Evolutionary conservation across 331 rosid species (phyloP).

Genomic region (Pyrus hybrid): DNA sequence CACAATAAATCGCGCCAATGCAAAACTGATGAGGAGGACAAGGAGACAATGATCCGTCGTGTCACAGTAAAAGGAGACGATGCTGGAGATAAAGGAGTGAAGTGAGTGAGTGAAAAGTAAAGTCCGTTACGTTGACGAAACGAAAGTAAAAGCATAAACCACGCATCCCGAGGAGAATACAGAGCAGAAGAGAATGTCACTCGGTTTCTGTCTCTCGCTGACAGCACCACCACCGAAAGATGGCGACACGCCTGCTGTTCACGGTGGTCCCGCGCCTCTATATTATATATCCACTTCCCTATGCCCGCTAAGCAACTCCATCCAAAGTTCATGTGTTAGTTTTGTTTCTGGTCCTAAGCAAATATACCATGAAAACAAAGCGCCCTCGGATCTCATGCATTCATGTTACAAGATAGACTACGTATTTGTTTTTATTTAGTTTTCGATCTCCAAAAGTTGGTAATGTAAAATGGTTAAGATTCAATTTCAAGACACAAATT

Average conservation of each 20-base stretch:
- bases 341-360: no score
- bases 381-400: no score
- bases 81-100: no score
- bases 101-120: not conserved
- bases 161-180: slow-evolving; percentile 3
- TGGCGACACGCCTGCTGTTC: slow-evolving; percentile 20
- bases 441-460: no score
- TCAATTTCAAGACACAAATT: no score
- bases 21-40: not conserved
- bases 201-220: not conserved
- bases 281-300: no score
- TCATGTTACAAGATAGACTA: no score
- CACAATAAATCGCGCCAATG: not conserved
- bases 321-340: no score
- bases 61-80: slow-evolving; percentile 21
- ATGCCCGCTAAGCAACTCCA: no score
- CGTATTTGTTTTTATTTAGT: no score
- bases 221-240: slow-evolving; percentile 41
- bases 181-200: slow-evolving; percentile 14
- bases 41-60: slow-evolving; percentile 12
- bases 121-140: slow-evolving; percentile 35
- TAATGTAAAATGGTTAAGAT: no score
- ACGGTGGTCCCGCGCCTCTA: slow-evolving; percentile 12
- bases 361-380: no score
- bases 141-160: not conserved